Conservation (phyloP, 768 basidiomycete genomes). For the Suillus discolor region DNA sequence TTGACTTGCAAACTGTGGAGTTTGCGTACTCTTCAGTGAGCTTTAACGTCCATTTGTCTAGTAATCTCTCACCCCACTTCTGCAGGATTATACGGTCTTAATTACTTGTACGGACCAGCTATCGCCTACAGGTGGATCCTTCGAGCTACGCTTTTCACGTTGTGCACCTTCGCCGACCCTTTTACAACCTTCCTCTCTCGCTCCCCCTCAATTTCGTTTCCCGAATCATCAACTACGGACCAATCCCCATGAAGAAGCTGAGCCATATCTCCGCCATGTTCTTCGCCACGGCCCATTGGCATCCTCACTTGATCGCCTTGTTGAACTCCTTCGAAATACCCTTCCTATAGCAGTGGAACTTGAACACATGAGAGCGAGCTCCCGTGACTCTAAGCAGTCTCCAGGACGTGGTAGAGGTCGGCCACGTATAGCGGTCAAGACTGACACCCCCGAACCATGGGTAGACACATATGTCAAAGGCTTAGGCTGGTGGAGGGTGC, state of each 20-base stretch:
- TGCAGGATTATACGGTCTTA: slow-evolving; percentile 73
- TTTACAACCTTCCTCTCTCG: slow-evolving; percentile 21
- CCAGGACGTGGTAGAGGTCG: slow-evolving; percentile 12
- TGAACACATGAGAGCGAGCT: slow-evolving; percentile 48
- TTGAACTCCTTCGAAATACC: slow-evolving; percentile 72
- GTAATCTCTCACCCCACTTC: background rate
- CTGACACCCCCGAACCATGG: slow-evolving; percentile 25
- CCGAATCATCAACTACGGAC: slow-evolving; percentile 23
- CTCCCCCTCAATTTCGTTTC: slow-evolving; percentile 35
- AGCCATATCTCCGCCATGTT: slow-evolving; percentile 71
- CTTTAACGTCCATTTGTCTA: background rate
- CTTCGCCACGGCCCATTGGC: slow-evolving; percentile 70
- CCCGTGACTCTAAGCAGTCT: slow-evolving; percentile 26
- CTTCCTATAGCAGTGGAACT: slow-evolving; percentile 77
- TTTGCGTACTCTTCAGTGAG: slow-evolving; percentile 74
- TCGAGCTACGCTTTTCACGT: slow-evolving; percentile 74
- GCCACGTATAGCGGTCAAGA: slow-evolving; percentile 20
- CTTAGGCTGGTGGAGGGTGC: slow-evolving; percentile 78
- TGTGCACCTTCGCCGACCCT: slow-evolving; percentile 20
- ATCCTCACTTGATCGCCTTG: slow-evolving; percentile 64
- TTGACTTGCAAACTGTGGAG: slow-evolving; percentile 92
- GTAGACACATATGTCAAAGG: slow-evolving; percentile 79
- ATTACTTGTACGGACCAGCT: slow-evolving; percentile 81
- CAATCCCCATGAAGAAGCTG: slow-evolving; percentile 81
- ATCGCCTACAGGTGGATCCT: slow-evolving; percentile 66